A percentile compares a stretch with the other conserved stretches of the same genome.
Evolutionary conservation across 2,329 filamentous ascomycete species (phyloP).

Genomic region (Colletotrichum incanum): DNA sequence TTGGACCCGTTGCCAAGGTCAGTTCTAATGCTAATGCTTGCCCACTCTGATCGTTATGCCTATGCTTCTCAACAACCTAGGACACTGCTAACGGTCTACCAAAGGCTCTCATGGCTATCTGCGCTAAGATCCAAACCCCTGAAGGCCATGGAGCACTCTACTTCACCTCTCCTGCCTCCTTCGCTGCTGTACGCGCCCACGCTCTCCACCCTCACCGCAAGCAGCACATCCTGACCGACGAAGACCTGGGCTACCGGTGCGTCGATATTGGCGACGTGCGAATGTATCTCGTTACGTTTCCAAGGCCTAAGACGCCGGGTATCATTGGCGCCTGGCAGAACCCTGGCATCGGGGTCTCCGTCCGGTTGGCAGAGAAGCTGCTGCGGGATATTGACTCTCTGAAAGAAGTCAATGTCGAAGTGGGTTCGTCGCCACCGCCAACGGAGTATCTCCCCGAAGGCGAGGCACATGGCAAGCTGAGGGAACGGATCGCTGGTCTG

Average conservation of each 20-base stretch:
- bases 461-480: conserved; percentile 55
- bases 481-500: conserved; percentile 59
- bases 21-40: conserved; percentile 24
- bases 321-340: conserved; percentile 63
- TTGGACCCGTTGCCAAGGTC: conserved; percentile 54
- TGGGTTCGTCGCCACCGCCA: conserved; percentile 52
- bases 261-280: conserved; percentile 60
- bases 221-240: conserved; percentile 52
- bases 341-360: conserved; percentile 62
- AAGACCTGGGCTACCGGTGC: conserved; percentile 56
- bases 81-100: neutral
- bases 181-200: conserved; percentile 49
- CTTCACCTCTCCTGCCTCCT: conserved; percentile 50
- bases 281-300: conserved; percentile 62
- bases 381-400: conserved; percentile 55
- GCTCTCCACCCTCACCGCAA: conserved; percentile 54
- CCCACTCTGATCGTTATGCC: neutral
- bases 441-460: conserved; percentile 57
- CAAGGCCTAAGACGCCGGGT: conserved; percentile 52
- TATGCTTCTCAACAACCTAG: neutral
- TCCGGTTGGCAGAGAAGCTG: conserved; percentile 62
- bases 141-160: conserved; percentile 47
- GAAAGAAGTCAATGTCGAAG: conserved; percentile 52
- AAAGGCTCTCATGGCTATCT: conserved; percentile 57
- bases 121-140: conserved; percentile 50